A percentile compares a stretch with the other conserved stretches of the same genome.
phyloP scores from a whole-genome alignment of 768 basidiomycete genomes.

The Termitomyces sp. region DNA sequence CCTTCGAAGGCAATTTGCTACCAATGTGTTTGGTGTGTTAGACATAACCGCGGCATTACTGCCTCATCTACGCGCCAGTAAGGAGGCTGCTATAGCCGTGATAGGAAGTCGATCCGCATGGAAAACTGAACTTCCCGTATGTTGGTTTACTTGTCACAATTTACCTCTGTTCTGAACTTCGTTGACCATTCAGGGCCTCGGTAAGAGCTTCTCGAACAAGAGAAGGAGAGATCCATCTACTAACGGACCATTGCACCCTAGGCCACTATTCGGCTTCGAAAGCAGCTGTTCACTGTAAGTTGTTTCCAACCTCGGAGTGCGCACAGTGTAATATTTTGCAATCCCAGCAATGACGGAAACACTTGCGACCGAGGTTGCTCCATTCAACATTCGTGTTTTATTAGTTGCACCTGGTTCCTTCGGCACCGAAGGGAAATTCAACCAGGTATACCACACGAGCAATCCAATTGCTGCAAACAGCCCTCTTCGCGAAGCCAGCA shows the following conservation, averaged over 20 bases:
- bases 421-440: conserved; percentile 55
- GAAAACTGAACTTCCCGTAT: conserved; percentile 40
- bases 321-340: neutral
- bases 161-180: neutral
- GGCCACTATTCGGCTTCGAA: conserved; percentile 54
- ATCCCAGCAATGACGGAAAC: conserved; percentile 54
- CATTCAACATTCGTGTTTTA: conserved; percentile 52
- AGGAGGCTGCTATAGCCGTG: conserved; percentile 41
- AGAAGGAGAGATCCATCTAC: neutral
- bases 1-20: conserved; percentile 40
- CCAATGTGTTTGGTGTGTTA: conserved; percentile 49
- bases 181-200: conserved; percentile 28
- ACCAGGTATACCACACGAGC: conserved; percentile 28
- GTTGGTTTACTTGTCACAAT: conserved; percentile 15
- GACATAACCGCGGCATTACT: conserved; percentile 52
- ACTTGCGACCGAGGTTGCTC: conserved; percentile 48
- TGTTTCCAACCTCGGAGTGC: neutral
- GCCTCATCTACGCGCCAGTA: conserved; percentile 45
- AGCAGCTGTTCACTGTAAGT: conserved; percentile 54
- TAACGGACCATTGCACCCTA: conserved; percentile 11
- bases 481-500: conserved; percentile 30
- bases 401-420: conserved; percentile 60
- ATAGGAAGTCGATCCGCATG: conserved; percentile 57
- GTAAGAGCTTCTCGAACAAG: conserved; percentile 16
- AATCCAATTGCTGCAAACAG: conserved; percentile 51